Evolutionary conservation across 2,329 filamentous ascomycete genomes (phyloP).

Genomic region (Claviceps maximensis): DNA sequence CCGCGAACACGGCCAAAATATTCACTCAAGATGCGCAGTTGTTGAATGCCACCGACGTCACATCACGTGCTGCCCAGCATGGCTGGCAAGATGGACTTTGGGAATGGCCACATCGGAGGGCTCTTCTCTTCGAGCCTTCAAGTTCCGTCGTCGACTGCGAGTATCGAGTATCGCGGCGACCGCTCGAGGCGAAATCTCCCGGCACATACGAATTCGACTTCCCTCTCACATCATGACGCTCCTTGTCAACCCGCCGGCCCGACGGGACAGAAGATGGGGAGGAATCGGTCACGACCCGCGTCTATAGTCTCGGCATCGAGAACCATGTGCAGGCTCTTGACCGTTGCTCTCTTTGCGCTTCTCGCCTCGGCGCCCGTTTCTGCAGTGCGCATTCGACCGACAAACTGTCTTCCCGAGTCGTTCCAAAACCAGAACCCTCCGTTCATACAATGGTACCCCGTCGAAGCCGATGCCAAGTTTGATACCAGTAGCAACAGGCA

Average conservation of each 20-base stretch:
- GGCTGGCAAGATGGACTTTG: constrained; percentile 6
- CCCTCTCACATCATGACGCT: not conserved
- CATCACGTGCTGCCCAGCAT: constrained; percentile 6
- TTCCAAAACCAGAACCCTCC: constrained; percentile 42
- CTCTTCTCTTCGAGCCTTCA: not conserved
- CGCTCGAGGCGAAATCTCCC: not conserved
- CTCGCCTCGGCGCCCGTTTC: constrained; percentile 29
- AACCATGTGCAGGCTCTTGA: constrained; percentile 13
- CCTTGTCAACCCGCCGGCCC: not conserved
- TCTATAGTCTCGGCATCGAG: not conserved
- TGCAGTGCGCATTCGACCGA: constrained; percentile 61
- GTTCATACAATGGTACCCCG: constrained; percentile 67
- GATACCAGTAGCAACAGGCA: constrained; percentile 46
- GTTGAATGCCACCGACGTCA: constrained; percentile 9
- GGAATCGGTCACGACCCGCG: not conserved
- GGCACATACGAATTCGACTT: not conserved
- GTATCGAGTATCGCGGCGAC: not conserved
- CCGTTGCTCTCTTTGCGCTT: constrained; percentile 24
- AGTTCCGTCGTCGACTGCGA: not conserved
- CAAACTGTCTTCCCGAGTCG: constrained; percentile 64
- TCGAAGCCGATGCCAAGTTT: constrained; percentile 63
- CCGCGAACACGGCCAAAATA: not conserved
- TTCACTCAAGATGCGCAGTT: constrained; percentile 11
- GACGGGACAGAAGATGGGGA: not conserved
- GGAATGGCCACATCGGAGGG: not conserved